Evolutionary conservation across 2,329 filamentous ascomycete genomes (phyloP), one percentile per base, ranked within the genome.

Genomic region (Colletotrichum cordylinicola): DNA sequence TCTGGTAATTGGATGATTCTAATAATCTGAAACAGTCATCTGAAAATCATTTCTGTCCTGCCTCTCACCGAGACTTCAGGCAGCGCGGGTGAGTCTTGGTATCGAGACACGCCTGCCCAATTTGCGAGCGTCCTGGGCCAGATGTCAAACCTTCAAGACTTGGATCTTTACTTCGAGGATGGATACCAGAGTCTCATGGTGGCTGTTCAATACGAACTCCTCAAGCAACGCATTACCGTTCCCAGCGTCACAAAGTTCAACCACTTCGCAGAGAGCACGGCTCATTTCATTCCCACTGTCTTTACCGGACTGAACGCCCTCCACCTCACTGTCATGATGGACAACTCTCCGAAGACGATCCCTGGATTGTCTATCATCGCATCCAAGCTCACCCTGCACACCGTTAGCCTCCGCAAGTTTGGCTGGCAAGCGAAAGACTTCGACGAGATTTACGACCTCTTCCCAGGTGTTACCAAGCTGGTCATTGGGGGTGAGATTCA

Each of bases 401-500:
- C 43, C 10, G 9, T 21, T 0, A 48, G 43, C 18, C 43, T 48
- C 9, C 12, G 1, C 43, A 48, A 21, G 1, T 1, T 0, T 48
- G n/a, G 43, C 12, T 48, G 43, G 43, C 18, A 48, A 48, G 43
- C 43, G 43, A 7, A 21, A 48, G 43, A 48, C 43, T 48, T 48
- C 43, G 10, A 48, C 43, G 43, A 48, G 43, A 48, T 48, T 21
- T 48, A 48, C 43, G 43, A 48, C 43, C 43, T 48, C 43, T 48
- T 48, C 1, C 43, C 43, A n/a, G 43, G 43, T 48, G 43, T 48
- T 13, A 48, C 43, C 18, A 48, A 48, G 9, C 43, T 48, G 18
- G 12, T 21, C 18, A 48, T 21, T 48, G 43, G 43, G 43, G 43
- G 43, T n/a, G 1, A 35, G 58, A n/a, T 61, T 4, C 27, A n/a